Conservation (phyloP, 2,329 filamentous ascomycete genomes). For the Geoglossum cookeanum region DNA sequence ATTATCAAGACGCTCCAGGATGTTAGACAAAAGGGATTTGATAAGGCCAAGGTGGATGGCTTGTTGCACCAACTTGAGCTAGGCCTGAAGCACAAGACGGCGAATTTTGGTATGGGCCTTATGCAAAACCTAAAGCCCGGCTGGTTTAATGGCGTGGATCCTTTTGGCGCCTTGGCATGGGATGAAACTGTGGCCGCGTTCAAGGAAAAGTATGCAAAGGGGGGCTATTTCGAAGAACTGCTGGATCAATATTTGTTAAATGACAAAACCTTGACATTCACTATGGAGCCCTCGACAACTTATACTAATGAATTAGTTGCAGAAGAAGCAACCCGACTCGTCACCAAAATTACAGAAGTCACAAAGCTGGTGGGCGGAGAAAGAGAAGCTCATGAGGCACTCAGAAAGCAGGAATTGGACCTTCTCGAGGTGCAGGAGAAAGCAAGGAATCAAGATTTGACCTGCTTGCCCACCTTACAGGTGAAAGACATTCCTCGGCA, state of each 20-base stretch:
- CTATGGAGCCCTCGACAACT: constrained; percentile 68
- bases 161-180: constrained; percentile 80
- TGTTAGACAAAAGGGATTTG: constrained; percentile 59
- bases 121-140: constrained; percentile 74
- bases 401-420: constrained; percentile 62
- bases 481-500: constrained; percentile 74
- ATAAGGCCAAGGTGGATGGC: constrained; percentile 77
- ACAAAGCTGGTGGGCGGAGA: constrained; percentile 49
- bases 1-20: constrained; percentile 55
- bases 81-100: constrained; percentile 87
- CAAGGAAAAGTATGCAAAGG: constrained; percentile 53
- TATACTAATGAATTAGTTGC: constrained; percentile 55
- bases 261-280: constrained; percentile 75
- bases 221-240: constrained; percentile 64
- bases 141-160: constrained; percentile 92
- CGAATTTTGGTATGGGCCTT: constrained; percentile 80
- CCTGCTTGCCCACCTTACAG: constrained; percentile 71
- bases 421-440: constrained; percentile 69
- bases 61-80: constrained; percentile 87
- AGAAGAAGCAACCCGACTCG: constrained; percentile 61
- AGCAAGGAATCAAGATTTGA: constrained; percentile 65
- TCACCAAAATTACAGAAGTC: constrained; percentile 51
- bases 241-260: constrained; percentile 82
- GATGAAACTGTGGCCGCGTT: constrained; percentile 75
- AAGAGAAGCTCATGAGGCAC: constrained; percentile 47